These are phyloP conservation scores for Xylaria sp. DNA, from an alignment of 2,329 filamentous ascomycete genomes.

Conservation along the genomic window DNA sequence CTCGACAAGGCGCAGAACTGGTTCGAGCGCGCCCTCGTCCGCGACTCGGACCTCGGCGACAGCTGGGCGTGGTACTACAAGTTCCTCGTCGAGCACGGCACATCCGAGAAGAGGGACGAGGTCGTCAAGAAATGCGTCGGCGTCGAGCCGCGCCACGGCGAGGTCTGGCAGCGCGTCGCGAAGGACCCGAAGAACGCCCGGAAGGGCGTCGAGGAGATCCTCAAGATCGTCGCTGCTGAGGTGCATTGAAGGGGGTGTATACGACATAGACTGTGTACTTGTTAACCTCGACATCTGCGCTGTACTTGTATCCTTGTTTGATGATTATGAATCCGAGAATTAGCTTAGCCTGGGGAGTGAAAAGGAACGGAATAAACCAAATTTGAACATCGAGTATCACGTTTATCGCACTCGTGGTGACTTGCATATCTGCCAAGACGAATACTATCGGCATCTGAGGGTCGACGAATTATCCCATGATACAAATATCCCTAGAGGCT, in stretches of 20 bases:
- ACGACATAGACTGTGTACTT: neutral
- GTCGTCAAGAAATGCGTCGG: conserved; percentile 79
- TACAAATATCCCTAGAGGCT: too few relatives aligned
- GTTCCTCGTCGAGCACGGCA: conserved; percentile 90
- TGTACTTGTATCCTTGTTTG: conserved; percentile 1
- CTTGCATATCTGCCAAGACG: too few relatives aligned
- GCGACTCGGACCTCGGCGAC: conserved; percentile 87
- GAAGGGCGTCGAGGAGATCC: conserved; percentile 76
- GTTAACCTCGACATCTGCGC: neutral
- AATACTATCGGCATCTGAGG: too few relatives aligned
- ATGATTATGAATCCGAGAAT: conserved; percentile 10
- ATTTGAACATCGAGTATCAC: neutral
- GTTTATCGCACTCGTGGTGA: too few relatives aligned
- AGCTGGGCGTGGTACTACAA: conserved; percentile 99
- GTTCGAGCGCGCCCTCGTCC: conserved; percentile 94
- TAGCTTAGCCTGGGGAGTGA: neutral
- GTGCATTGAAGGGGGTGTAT: conserved; percentile 22
- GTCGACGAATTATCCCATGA: too few relatives aligned
- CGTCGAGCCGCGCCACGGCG: conserved; percentile 89
- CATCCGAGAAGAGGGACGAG: conserved; percentile 87
- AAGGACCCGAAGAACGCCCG: conserved; percentile 85
- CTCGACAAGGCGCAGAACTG: conserved; percentile 94
- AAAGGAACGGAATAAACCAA: neutral
- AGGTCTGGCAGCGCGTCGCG: conserved; percentile 84
- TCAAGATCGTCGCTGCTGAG: conserved; percentile 73